Base-by-base conservation (phyloP, 2,329 filamentous ascomycete species). In the Ilyonectria destructans region DNA sequence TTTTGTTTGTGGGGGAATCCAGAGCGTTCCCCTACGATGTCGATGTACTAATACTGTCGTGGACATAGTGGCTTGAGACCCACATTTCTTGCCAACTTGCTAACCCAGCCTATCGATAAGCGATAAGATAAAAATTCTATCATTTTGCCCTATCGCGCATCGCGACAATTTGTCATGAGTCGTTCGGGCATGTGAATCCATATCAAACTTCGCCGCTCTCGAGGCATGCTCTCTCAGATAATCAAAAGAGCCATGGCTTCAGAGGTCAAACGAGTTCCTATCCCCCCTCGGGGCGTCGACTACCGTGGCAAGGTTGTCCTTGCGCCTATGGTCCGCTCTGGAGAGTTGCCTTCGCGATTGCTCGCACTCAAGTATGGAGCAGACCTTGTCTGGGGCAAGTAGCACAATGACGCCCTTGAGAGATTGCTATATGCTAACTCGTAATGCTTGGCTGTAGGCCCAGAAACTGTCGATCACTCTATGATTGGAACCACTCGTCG, bases 251-350 rank as follows among this genome's bases (percentile, higher is more conserved):
- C 82, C 79, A 93, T 92, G 89, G 85, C 87, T 76, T 80, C 86
- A 62, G 82, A 84, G 75, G 75, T 85, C 68, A 91, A 92, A 79
- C 90, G 86, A 78, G 93, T 97, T 43, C 92, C 94, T 58, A 97
- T 98, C 73, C 96, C 96, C 71, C 88, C 87, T 69, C 93, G 92
- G 81, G 96, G 96, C 58, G 95, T 97, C 77, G 95, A 98, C 85
- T 98, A 98, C 83, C 90, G 96, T 75, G 93, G 93, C 82, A 98
- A 97, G 82, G 84, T 98, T 72, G 96, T 98, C 51, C 92, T 99
- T 71, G 96, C 96, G 69, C 96, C 96, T 46, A 99, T 99, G 96
- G 96, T 98, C 65, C 92, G 96, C 74, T 97, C 94, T n/a, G 96
- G 96, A 78, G 96, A 99, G 85, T 85, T 98, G 68, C 96, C 96